Base-by-base conservation (phyloP, 345 rosid genomes). In the Euphorbia lathyris region DNA sequence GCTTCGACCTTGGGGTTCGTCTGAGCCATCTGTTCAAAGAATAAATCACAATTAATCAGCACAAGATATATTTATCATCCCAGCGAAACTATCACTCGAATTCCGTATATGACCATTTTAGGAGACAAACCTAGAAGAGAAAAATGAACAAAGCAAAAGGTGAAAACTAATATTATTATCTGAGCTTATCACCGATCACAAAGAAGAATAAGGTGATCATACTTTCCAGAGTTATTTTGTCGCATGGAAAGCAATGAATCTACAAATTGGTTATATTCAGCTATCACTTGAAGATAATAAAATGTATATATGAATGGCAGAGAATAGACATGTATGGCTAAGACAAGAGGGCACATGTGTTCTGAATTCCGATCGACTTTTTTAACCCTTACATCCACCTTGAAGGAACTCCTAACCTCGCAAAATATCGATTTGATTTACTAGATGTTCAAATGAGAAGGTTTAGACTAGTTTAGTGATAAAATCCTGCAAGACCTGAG, bases 21-120 rank as follows among this genome's bases (percentile, higher is more conserved):
- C 72, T 65, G 77, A 16, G 81, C 83, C 80, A 95, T 52, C 99
- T 95, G 87, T 58, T 36, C 26, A 67, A 66, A 12, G 14, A 36
- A 76, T 26, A 40, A 9, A 25, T 30, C 4, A 32, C 26, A 57
- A 42, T 53, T 42, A 53, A 9, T 53, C 23, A 34, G 36, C 25
- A 7, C 1, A 64, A 13, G 1, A 42, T 26, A 25, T 63, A 7
- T 16, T 0, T 25, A 14, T 23, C 13, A 59, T 30, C 12, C 10
- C 38, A 34, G 0, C 19, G 45, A 23, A 42, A 26, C 9, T 38
- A 22, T 13, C 1, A 25, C 5, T 45, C 16, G 5, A 22, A 16
- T 5, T 25, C 25, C 25, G 10, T 26, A 65, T 45, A 65, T 45
- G 40, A 47, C 30, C 55, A 64, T 16, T 47, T 65, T n/a, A 29